phyloP scores from a whole-genome alignment of 352 stramenopile species.

The Phytopythium litorale region DNA sequence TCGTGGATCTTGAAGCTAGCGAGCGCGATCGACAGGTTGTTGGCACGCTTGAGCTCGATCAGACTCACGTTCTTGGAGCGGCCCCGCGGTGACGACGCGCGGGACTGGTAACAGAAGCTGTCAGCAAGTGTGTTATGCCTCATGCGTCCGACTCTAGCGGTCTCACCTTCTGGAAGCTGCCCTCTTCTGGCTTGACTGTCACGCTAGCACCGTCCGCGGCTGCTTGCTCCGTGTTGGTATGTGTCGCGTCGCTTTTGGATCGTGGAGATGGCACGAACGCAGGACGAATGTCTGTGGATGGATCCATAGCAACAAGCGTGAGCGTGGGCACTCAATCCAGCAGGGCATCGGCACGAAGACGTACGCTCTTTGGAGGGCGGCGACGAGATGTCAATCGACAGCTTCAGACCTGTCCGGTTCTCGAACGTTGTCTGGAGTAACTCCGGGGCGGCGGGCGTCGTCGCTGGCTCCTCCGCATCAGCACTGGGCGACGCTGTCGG shows the following conservation, averaged over 20 bases:
- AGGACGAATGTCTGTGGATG: conserved; percentile 33
- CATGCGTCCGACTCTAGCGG: background rate
- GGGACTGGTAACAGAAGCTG: conserved; percentile 23
- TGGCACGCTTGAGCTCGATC: conserved; percentile 75
- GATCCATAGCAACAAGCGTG: background rate
- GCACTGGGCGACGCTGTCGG: background rate
- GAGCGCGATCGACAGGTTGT: conserved; percentile 71
- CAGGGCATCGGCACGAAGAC: conserved; percentile 3
- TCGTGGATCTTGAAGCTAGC: conserved; percentile 77
- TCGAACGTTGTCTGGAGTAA: conserved; percentile 41
- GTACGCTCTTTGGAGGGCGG: conserved; percentile 42
- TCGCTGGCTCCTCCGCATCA: no score
- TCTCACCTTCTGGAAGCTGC: conserved; percentile 62
- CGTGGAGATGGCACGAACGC: conserved; percentile 52
- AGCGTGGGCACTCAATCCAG: conserved; percentile 5
- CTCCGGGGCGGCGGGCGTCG: background rate
- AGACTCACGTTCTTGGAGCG: conserved; percentile 74
- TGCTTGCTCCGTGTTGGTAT: conserved; percentile 19
- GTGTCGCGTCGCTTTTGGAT: conserved; percentile 20
- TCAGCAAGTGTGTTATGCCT: background rate
- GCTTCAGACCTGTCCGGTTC: conserved; percentile 36
- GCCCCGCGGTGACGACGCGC: conserved; percentile 62
- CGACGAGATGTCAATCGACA: conserved; percentile 48
- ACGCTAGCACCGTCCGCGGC: conserved; percentile 11
- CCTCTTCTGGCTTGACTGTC: background rate